Conservation (phyloP, 2,329 filamentous ascomycete species). For the Esteya vermicola region DNA sequence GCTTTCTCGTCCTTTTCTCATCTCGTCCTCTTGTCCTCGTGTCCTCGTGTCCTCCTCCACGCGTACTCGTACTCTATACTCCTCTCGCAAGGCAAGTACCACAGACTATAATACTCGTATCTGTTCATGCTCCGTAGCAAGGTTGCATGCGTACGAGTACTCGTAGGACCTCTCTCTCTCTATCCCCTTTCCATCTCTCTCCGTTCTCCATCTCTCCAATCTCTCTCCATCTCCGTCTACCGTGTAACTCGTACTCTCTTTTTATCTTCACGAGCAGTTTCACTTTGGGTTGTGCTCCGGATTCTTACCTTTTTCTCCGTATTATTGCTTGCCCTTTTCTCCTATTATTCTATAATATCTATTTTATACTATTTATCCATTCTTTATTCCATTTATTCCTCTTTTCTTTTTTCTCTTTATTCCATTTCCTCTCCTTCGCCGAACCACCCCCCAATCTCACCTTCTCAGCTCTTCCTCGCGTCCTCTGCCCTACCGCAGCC, state of each 20-base stretch:
- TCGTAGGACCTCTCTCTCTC: background rate
- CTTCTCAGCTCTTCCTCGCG: background rate
- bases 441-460: background rate
- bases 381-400: too few species aligned
- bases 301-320: background rate
- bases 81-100: too few species aligned
- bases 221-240: background rate
- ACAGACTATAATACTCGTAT: too few species aligned
- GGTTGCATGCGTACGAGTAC: background rate
- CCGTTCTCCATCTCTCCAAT: background rate
- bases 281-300: background rate
- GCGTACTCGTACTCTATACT: too few species aligned
- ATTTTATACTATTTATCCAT: too few species aligned
- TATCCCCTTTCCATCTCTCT: background rate
- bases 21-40: too few species aligned
- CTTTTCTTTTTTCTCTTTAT: background rate
- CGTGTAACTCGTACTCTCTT: background rate
- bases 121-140: too few species aligned
- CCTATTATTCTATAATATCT: too few species aligned
- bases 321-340: background rate
- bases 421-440: background rate
- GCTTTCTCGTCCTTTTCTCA: too few species aligned
- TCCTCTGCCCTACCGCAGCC: background rate
- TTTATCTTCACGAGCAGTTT: background rate
- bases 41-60: too few species aligned